Conservation (phyloP, 805 yeast genomes). For the Yamadazyma kitorensis region DNA sequence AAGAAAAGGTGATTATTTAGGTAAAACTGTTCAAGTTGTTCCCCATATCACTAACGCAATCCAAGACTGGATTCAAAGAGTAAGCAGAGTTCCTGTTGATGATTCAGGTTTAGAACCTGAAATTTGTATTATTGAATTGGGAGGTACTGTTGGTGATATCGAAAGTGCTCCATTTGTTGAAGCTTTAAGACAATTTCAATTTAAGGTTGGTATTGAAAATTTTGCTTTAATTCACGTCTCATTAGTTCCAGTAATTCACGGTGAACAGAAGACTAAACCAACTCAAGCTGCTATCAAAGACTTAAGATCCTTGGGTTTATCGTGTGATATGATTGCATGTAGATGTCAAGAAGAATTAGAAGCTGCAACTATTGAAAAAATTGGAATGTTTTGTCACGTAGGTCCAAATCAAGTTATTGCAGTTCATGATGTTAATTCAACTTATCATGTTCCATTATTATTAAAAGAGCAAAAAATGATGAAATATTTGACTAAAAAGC, state of each 20-base stretch:
- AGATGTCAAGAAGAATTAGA: conserved; percentile 87
- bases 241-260: conserved; percentile 95
- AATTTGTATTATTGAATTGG: conserved; percentile 93
- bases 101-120: conserved; percentile 86
- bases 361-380: conserved; percentile 83
- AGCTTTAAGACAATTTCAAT: conserved; percentile 98
- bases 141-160: conserved; percentile 99
- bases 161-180: conserved; percentile 99
- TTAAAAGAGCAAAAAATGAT: conserved; percentile 84
- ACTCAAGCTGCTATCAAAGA: conserved; percentile 99
- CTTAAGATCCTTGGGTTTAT: conserved; percentile 89
- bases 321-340: conserved; percentile 97
- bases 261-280: conserved; percentile 98
- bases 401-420: conserved; percentile 98
- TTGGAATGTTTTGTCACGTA: conserved; percentile 98
- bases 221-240: conserved; percentile 97
- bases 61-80: conserved; percentile 98
- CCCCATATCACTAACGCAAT: conserved; percentile 97
- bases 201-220: conserved; percentile 90
- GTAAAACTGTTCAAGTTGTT: conserved; percentile 99
- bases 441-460: conserved; percentile 94
- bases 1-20: conserved; percentile 95
- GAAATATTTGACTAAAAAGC: conserved; percentile 65
- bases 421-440: conserved; percentile 93
- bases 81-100: conserved; percentile 89